These are phyloP conservation scores for Colletotrichum theobromicola DNA, from an alignment of 2,329 filamentous ascomycete genomes.

Conservation along the genomic window DNA sequence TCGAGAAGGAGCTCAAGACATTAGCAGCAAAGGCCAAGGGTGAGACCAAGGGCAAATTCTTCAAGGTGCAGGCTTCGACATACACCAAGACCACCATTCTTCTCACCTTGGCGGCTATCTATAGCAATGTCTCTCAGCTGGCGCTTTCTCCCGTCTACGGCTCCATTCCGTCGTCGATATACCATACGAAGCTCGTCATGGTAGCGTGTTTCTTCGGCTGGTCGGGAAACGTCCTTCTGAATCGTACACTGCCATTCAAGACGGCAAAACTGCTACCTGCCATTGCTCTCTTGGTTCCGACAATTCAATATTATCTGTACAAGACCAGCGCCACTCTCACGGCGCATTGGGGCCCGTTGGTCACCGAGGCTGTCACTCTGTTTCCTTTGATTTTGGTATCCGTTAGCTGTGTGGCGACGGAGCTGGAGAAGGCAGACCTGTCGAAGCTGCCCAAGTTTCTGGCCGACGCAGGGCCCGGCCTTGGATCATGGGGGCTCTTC, in stretches of 20 bases:
- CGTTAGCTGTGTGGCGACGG: constrained; percentile 65
- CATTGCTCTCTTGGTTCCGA: constrained; percentile 76
- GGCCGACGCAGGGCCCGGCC: constrained; percentile 67
- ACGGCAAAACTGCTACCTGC: constrained; percentile 67
- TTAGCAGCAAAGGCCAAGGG: constrained; percentile 51
- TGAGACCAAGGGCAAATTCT: constrained; percentile 33
- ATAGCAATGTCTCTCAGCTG: constrained; percentile 74
- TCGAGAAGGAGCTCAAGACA: constrained; percentile 58
- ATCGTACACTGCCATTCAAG: constrained; percentile 52
- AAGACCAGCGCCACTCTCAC: constrained; percentile 70
- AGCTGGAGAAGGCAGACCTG: constrained; percentile 67
- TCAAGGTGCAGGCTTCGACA: constrained; percentile 36
- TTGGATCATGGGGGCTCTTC: constrained; percentile 71
- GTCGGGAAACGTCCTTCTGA: constrained; percentile 67
- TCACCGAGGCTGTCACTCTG: constrained; percentile 77
- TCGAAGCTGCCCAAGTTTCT: constrained; percentile 60
- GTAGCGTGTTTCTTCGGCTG: constrained; percentile 74
- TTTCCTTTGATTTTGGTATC: constrained; percentile 72
- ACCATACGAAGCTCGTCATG: constrained; percentile 72
- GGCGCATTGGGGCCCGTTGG: constrained; percentile 72
- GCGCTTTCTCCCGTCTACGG: constrained; percentile 89
- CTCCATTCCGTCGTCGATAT: constrained; percentile 75
- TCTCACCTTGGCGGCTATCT: constrained; percentile 64
- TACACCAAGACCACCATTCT: constrained; percentile 48
- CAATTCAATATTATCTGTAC: constrained; percentile 75